Evolutionary conservation across 352 stramenopile genomes (phyloP).

Genomic region (Globisporangium megalacanthum): DNA sequence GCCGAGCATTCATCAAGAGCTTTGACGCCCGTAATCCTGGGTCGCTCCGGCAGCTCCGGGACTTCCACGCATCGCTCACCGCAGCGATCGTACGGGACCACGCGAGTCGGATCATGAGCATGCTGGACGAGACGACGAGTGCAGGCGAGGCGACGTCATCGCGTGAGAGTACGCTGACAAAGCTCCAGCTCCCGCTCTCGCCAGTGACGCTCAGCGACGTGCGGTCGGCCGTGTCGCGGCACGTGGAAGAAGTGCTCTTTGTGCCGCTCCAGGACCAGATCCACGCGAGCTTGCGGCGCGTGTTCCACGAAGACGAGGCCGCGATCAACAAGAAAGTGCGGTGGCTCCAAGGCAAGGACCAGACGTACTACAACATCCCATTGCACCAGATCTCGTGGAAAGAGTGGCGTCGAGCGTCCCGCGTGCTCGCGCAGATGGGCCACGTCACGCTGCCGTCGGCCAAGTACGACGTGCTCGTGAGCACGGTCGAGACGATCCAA

Average conservation of each 20-base stretch:
- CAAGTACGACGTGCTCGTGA: conserved; percentile 78
- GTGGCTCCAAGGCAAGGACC: conserved; percentile 89
- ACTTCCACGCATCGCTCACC: conserved; percentile 56
- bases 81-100: conserved; percentile 64
- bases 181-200: conserved; percentile 4
- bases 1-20: conserved; percentile 52
- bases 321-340: conserved; percentile 79
- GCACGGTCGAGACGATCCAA: conserved; percentile 74
- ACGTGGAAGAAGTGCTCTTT: conserved; percentile 83
- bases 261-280: conserved; percentile 60
- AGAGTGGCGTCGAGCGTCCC: conserved; percentile 73
- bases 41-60: conserved; percentile 48
- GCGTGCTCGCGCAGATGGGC: conserved; percentile 60
- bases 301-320: conserved; percentile 71
- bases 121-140: conserved; percentile 40
- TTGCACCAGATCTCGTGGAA: conserved; percentile 79
- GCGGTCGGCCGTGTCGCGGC: conserved; percentile 53
- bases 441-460: conserved; percentile 45
- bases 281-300: conserved; percentile 42
- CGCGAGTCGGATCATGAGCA: conserved; percentile 48
- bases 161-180: conserved; percentile 2
- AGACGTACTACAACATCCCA: conserved; percentile 87
- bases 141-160: conserved; percentile 15
- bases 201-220: conserved; percentile 52
- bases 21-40: conserved; percentile 45